Conservation (phyloP, 768 basidiomycete species). For the Boletus eberwhitei region DNA sequence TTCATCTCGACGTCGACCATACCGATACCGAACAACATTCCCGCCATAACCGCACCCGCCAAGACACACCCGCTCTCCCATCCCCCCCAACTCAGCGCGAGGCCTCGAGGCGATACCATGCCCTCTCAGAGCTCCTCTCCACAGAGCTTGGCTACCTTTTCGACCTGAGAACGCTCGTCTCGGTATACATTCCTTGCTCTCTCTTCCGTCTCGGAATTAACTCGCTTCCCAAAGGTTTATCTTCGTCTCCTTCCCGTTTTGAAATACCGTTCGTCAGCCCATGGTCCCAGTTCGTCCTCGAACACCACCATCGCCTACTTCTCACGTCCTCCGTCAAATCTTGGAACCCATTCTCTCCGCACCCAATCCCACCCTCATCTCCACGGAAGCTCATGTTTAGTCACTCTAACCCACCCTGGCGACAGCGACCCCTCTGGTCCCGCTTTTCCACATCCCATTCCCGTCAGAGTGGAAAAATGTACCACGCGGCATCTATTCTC, state of each 20-base stretch:
- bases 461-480: constrained; percentile 31
- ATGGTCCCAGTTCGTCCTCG: constrained; percentile 19
- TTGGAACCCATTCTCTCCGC: constrained; percentile 40
- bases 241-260: constrained; percentile 55
- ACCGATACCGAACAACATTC: constrained; percentile 21
- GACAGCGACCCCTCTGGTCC: constrained; percentile 10
- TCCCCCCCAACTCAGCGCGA: constrained; percentile 27
- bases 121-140: constrained; percentile 77
- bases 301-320: constrained; percentile 29
- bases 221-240: constrained; percentile 50
- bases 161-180: constrained; percentile 75
- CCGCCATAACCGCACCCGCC: no score
- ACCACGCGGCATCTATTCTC: constrained; percentile 52
- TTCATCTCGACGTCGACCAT: constrained; percentile 15
- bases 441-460: constrained; percentile 7
- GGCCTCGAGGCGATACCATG: constrained; percentile 56
- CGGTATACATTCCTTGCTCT: constrained; percentile 44
- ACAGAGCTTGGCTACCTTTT: constrained; percentile 82
- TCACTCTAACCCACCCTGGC: constrained; percentile 13
- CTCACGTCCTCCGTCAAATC: constrained; percentile 38
- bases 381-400: constrained; percentile 10
- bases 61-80: constrained; percentile 1
- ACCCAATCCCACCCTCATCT: constrained; percentile 45
- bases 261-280: constrained; percentile 28
- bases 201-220: background rate